These are phyloP conservation scores for Metschnikowia anglica DNA, from an alignment of 805 yeast genomes.

Conservation along the genomic window DNA sequence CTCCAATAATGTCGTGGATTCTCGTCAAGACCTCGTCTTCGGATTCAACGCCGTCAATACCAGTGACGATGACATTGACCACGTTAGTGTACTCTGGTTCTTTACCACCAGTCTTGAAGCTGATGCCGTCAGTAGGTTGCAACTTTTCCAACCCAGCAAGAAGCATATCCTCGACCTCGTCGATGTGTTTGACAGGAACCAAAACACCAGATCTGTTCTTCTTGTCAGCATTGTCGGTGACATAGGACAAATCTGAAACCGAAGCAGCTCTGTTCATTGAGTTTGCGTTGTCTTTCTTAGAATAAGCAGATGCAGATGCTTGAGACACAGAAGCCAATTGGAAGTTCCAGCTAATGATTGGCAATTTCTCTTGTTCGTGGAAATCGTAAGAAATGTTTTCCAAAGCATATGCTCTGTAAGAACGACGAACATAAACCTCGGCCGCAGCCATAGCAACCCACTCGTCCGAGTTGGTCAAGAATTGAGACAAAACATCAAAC, in stretches of 20 bases:
- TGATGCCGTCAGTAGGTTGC: constrained; percentile 48
- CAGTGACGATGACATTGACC: constrained; percentile 73
- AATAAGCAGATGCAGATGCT: constrained; percentile 68
- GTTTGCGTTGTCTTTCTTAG: constrained; percentile 37
- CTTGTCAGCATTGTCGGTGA: constrained; percentile 68
- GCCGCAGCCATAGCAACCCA: constrained; percentile 95
- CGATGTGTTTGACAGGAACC: constrained; percentile 77
- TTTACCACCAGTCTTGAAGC: constrained; percentile 34
- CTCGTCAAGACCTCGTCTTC: constrained; percentile 68
- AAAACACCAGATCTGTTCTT: constrained; percentile 83
- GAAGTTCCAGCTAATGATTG: constrained; percentile 85
- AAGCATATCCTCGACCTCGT: constrained; percentile 84
- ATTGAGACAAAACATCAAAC: constrained; percentile 92
- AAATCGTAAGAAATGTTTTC: constrained; percentile 67
- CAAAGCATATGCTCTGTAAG: constrained; percentile 93
- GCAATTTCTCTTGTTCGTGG: constrained; percentile 46
- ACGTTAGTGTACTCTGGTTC: constrained; percentile 64
- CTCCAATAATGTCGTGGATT: constrained; percentile 63
- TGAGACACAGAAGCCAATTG: constrained; percentile 76
- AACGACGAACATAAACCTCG: constrained; percentile 93
- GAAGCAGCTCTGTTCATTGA: constrained; percentile 82
- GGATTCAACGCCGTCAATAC: constrained; percentile 67
- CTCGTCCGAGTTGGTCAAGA: constrained; percentile 77
- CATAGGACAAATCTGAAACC: constrained; percentile 86
- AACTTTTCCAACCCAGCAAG: constrained; percentile 70